These are phyloP conservation scores for Thalia dealbata DNA, from an alignment of 176 grass and related monocot genomes.

Conservation along the genomic window DNA sequence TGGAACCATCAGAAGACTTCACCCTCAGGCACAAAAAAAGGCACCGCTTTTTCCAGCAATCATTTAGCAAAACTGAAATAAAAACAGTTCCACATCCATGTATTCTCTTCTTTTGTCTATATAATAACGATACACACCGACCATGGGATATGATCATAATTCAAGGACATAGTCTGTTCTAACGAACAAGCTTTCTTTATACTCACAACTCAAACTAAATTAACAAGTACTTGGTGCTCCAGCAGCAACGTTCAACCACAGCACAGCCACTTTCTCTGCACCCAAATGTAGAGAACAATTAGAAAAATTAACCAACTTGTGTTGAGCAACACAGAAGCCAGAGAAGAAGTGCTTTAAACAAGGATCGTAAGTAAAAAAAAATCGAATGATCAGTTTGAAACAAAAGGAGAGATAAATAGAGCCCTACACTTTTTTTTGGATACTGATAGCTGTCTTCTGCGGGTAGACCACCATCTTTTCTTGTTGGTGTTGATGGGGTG, in stretches of 20 bases:
- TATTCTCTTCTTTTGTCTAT: background rate
- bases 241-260: conserved; percentile 26
- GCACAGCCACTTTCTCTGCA: conserved; percentile 34
- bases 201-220: conserved; percentile 12
- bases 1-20: background rate
- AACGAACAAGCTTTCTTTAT: background rate
- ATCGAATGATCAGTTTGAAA: too few relatives aligned
- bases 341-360: background rate
- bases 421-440: conserved; percentile 31
- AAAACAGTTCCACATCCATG: background rate
- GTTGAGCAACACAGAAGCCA: background rate
- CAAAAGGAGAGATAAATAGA: background rate
- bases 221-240: conserved; percentile 10
- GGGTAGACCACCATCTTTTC: conserved; percentile 26
- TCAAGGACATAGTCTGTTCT: background rate
- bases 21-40: background rate
- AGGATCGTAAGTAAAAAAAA: background rate
- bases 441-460: conserved; percentile 24
- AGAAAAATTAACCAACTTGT: background rate
- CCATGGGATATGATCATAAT: background rate
- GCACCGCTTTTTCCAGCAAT: background rate
- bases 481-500: conserved; percentile 8
- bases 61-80: background rate
- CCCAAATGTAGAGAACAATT: background rate
- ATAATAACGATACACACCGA: background rate